phyloP scores from a whole-genome alignment of 768 basidiomycete species.

The Mycena capillaripes region DNA sequence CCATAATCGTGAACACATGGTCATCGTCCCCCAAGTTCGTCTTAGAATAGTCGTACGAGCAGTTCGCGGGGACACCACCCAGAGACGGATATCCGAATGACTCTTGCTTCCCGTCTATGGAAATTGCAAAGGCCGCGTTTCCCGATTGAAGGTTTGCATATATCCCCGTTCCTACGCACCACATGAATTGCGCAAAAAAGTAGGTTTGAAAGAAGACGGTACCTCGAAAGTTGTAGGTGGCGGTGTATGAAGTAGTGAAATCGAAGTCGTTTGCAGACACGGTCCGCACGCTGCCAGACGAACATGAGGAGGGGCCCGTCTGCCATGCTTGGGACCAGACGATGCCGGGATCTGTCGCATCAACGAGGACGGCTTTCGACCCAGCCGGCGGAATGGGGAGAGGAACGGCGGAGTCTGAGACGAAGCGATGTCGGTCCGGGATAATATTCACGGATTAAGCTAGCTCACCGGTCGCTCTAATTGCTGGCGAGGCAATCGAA shows the following conservation, averaged over 20 bases:
- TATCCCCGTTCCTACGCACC: slow-evolving; percentile 5
- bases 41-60: neutral
- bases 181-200: neutral
- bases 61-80: neutral
- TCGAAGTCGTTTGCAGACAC: neutral
- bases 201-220: neutral
- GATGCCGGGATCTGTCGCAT: slow-evolving; percentile 12
- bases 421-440: neutral
- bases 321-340: neutral
- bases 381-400: slow-evolving; percentile 4
- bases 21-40: neutral
- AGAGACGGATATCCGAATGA: no score
- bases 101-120: neutral
- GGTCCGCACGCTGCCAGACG: neutral
- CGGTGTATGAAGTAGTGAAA: neutral
- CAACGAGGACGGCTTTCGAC: slow-evolving; percentile 2
- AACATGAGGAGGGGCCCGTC: slow-evolving; percentile 1
- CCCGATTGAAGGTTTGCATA: slow-evolving; percentile 8
- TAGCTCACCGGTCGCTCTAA: slow-evolving; percentile 4
- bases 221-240: slow-evolving; percentile 11
- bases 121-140: neutral
- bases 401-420: slow-evolving; percentile 10
- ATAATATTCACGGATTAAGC: neutral
- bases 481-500: slow-evolving; percentile 1
- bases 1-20: neutral